Conservation (phyloP, 345 rosid species). For the Fremontodendron californicum region DNA sequence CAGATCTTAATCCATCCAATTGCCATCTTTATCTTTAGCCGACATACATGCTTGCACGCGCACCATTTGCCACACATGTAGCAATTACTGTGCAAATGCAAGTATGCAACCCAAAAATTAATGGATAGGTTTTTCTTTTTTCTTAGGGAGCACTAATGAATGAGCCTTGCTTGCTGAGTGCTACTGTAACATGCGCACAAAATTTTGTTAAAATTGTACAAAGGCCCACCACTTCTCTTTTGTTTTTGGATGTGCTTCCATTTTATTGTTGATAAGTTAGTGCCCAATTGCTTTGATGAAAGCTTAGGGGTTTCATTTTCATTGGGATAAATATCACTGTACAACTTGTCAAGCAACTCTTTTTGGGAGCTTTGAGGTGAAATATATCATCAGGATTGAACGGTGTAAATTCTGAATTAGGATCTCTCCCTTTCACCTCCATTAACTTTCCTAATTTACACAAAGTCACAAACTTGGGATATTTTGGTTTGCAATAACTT, state of each 20-base stretch:
- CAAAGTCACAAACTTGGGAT: neutral
- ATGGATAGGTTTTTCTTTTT: neutral
- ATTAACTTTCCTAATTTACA: neutral
- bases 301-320: conserved; percentile 18
- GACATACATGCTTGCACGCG: too few relatives aligned
- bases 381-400: conserved; percentile 1
- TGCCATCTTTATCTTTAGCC: too few relatives aligned
- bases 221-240: conserved; percentile 37
- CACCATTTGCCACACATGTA: conserved; percentile 42
- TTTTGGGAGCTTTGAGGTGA: neutral
- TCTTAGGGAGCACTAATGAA: conserved; percentile 24
- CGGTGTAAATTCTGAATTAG: neutral
- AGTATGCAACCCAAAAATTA: neutral
- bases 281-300: neutral
- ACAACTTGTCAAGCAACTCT: neutral
- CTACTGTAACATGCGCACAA: conserved; percentile 85
- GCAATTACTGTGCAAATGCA: neutral
- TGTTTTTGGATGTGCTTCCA: conserved; percentile 14
- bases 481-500: neutral
- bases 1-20: too few relatives aligned
- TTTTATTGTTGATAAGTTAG: neutral
- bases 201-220: conserved; percentile 22
- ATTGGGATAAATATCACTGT: conserved; percentile 9
- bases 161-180: conserved; percentile 40
- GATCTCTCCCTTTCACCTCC: neutral